Conservation (phyloP, 2,329 filamentous ascomycete species). For the Trichophyton verrucosum region DNA sequence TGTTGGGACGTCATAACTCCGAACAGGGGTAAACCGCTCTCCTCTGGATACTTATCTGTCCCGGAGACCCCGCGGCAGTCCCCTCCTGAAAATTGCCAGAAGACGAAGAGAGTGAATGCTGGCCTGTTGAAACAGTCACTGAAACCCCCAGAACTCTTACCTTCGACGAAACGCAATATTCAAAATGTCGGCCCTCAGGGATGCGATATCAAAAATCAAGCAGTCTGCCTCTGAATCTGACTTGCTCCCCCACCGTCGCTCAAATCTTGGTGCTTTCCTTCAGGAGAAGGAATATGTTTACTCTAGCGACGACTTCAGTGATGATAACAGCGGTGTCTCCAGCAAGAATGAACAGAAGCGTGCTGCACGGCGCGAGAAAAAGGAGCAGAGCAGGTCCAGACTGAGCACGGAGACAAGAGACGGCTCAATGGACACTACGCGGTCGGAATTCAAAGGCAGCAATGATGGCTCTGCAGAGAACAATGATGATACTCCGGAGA, state of each 20-base stretch:
- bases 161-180: not conserved
- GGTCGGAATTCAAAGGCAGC: not conserved
- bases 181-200: conserved; percentile 35
- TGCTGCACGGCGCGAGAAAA: conserved; percentile 26
- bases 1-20: not conserved
- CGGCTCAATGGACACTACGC: not conserved
- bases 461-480: not conserved
- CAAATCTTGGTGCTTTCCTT: conserved; percentile 31
- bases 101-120: not conserved
- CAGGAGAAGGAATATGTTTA: conserved; percentile 31
- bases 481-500: conserved; percentile 41
- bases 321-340: conserved; percentile 22
- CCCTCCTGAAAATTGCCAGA: not conserved
- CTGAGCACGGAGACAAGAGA: conserved; percentile 26
- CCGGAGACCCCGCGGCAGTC: not conserved
- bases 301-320: conserved; percentile 33
- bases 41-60: not conserved
- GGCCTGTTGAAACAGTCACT: not conserved
- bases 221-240: conserved; percentile 18
- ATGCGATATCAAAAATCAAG: conserved; percentile 32
- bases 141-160: not conserved
- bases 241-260: conserved; percentile 25
- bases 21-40: not conserved
- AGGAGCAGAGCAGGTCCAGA: conserved; percentile 23
- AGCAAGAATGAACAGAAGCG: conserved; percentile 38